These are phyloP conservation scores for Kazachstania sp. DNA, from an alignment of 1,139 yeast species.

Conservation along the genomic window DNA sequence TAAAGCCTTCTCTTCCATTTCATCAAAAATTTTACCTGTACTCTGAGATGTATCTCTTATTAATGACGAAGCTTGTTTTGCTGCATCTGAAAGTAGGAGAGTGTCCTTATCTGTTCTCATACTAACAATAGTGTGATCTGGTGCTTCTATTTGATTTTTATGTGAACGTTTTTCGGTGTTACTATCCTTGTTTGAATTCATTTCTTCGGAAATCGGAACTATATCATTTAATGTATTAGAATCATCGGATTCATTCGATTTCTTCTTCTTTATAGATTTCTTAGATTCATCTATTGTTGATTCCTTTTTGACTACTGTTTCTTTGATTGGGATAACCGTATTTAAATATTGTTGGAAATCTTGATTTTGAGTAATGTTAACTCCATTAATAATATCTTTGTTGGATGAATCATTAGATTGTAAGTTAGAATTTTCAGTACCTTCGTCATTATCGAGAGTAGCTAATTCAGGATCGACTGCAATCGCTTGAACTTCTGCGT, in stretches of 20 bases:
- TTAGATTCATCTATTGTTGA: slow-evolving; percentile 5
- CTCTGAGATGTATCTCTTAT: slow-evolving; percentile 28
- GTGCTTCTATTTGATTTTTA: too few species aligned
- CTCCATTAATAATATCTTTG: slow-evolving; percentile 56
- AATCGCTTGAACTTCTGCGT: slow-evolving; percentile 3
- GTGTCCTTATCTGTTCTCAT: slow-evolving; percentile 20
- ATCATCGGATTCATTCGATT: not conserved
- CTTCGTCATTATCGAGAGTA: slow-evolving; percentile 48
- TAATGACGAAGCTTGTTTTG: slow-evolving; percentile 28
- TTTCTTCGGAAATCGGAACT: slow-evolving; percentile 2
- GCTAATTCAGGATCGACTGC: slow-evolving; percentile 8
- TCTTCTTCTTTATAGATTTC: slow-evolving; percentile 5
- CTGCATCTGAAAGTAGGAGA: slow-evolving; percentile 26
- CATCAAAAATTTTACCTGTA: slow-evolving; percentile 30
- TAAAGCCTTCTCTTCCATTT: slow-evolving; percentile 59
- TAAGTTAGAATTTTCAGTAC: slow-evolving; percentile 33
- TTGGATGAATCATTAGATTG: slow-evolving; percentile 36
- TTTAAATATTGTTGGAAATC: slow-evolving; percentile 40
- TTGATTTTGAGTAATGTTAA: slow-evolving; percentile 47
- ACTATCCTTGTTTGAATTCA: not conserved
- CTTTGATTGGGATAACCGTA: slow-evolving; percentile 24
- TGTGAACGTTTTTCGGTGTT: not conserved
- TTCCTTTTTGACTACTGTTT: not conserved
- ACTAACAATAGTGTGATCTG: slow-evolving; percentile 6
- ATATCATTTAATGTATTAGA: not conserved